A percentile compares a stretch with the other conserved stretches of the same genome.
These are phyloP conservation scores for Barnettozyma hawaiiensis DNA, from an alignment of 1,139 yeast species.

Conservation along the genomic window DNA sequence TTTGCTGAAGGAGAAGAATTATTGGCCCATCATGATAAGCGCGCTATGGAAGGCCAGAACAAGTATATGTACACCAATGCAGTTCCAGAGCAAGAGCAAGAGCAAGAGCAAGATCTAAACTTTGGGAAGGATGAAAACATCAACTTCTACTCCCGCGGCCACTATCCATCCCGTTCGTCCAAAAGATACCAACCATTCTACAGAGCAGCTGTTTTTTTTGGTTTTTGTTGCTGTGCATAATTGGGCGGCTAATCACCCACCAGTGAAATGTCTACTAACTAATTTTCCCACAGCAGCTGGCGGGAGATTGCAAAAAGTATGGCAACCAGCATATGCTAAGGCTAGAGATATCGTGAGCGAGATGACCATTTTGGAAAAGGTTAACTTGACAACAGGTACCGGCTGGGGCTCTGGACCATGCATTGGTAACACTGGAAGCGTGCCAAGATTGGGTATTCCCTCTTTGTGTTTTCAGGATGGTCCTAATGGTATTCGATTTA, in stretches of 20 bases:
- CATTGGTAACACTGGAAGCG: slow-evolving; percentile 57
- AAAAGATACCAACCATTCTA: neutral
- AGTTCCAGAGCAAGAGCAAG: slow-evolving; percentile 14
- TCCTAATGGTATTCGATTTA: slow-evolving; percentile 54
- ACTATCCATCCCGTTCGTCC: slow-evolving; percentile 26
- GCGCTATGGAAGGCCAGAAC: slow-evolving; percentile 11
- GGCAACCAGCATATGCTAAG: slow-evolving; percentile 53
- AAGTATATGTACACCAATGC: slow-evolving; percentile 22
- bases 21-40: slow-evolving; percentile 2
- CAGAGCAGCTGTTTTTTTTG: too few relatives aligned
- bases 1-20: neutral
- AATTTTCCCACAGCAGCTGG: slow-evolving; percentile 19
- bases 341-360: slow-evolving; percentile 49
- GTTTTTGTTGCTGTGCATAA: too few relatives aligned
- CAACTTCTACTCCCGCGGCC: slow-evolving; percentile 20
- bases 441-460: slow-evolving; percentile 51
- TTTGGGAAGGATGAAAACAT: slow-evolving; percentile 17
- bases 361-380: slow-evolving; percentile 54
- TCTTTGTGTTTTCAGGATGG: slow-evolving; percentile 62
- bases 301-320: slow-evolving; percentile 31
- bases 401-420: slow-evolving; percentile 64
- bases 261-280: slow-evolving; percentile 1
- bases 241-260: neutral
- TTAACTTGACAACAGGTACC: slow-evolving; percentile 57
- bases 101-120: slow-evolving; percentile 6